Conservation (phyloP, 23 red algal genomes). For the Gracilaria gracilis region DNA sequence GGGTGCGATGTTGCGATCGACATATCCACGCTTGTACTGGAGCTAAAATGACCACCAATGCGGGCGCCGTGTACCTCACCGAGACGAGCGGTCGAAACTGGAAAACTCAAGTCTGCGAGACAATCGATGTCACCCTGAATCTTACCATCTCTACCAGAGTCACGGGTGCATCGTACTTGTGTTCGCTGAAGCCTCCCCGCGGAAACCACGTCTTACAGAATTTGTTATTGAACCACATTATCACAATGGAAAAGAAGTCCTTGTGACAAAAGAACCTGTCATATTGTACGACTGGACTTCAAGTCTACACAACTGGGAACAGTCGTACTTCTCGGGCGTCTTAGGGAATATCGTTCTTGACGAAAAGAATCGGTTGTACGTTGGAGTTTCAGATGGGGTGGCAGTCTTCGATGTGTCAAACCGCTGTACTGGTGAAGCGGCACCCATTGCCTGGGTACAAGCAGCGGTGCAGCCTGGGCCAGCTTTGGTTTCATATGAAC, state of each 20-base stretch:
- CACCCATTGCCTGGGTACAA: neutral
- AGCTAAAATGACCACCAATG: constrained; percentile 94
- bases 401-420: constrained; percentile 18
- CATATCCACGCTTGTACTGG: too few species aligned
- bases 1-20: too few species aligned
- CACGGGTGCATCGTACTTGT: constrained; percentile 93
- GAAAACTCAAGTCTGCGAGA: constrained; percentile 94
- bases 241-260: neutral
- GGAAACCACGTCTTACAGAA: constrained; percentile 9
- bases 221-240: neutral
- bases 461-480: constrained; percentile 4
- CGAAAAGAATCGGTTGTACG: constrained; percentile 9
- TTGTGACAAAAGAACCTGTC: constrained; percentile 9
- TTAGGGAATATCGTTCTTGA: constrained; percentile 21
- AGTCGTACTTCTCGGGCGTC: neutral
- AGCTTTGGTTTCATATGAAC: neutral
- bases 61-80: constrained; percentile 93
- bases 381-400: constrained; percentile 16
- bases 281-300: constrained; percentile 14
- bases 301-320: constrained; percentile 24
- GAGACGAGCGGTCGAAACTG: constrained; percentile 92
- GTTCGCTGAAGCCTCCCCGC: constrained; percentile 6
- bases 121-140: constrained; percentile 97
- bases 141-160: constrained; percentile 88
- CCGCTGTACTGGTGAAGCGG: neutral